Percentiles rank a stretch among this genome's conserved stretches.
These are phyloP conservation scores for Penicillium sp. DNA, from an alignment of 2,329 filamentous ascomycete genomes.

Conservation along the genomic window DNA sequence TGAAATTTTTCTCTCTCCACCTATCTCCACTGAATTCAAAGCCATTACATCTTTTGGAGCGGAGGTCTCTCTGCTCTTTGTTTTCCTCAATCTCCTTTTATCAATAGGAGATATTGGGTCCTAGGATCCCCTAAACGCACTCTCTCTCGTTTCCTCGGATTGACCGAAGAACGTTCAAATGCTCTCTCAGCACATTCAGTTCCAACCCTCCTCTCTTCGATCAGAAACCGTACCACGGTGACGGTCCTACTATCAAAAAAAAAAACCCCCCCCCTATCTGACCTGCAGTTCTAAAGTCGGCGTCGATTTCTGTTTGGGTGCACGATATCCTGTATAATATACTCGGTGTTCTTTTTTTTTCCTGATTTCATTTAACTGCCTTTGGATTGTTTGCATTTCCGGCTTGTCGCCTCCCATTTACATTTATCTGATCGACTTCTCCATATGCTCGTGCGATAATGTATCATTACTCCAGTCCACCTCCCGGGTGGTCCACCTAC, in stretches of 20 bases:
- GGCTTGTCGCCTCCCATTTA: slow-evolving; percentile 2
- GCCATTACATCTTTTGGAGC: slow-evolving; percentile 10
- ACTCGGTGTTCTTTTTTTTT: slow-evolving; percentile 33
- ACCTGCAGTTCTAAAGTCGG: slow-evolving; percentile 27
- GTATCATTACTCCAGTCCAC: slow-evolving; percentile 50
- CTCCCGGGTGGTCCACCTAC: slow-evolving; percentile 50
- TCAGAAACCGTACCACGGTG: slow-evolving; percentile 46
- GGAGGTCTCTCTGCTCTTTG: slow-evolving; percentile 10
- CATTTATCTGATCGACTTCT: slow-evolving; percentile 17
- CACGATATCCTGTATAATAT: slow-evolving; percentile 50
- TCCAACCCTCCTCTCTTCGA: slow-evolving; percentile 42
- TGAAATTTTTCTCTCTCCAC: slow-evolving; percentile 23
- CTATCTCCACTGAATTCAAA: slow-evolving; percentile 10
- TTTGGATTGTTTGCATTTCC: slow-evolving; percentile 13
- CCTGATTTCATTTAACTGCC: slow-evolving; percentile 19
- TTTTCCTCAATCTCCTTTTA: slow-evolving; percentile 2
- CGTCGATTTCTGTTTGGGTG: slow-evolving; percentile 36
- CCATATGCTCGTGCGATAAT: slow-evolving; percentile 43
- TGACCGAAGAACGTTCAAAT: slow-evolving; percentile 45
- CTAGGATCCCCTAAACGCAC: slow-evolving; percentile 10
- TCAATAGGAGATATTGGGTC: slow-evolving; percentile 4
- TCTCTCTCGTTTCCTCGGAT: slow-evolving; percentile 22
- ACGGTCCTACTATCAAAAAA: slow-evolving; percentile 37
- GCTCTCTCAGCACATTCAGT: slow-evolving; percentile 42
- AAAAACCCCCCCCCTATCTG: slow-evolving; percentile 18